Percentiles rank a stretch among this genome's conserved stretches.
Conservation (phyloP, 2,329 filamentous ascomycete genomes). For the Waltergamsia citrina region DNA sequence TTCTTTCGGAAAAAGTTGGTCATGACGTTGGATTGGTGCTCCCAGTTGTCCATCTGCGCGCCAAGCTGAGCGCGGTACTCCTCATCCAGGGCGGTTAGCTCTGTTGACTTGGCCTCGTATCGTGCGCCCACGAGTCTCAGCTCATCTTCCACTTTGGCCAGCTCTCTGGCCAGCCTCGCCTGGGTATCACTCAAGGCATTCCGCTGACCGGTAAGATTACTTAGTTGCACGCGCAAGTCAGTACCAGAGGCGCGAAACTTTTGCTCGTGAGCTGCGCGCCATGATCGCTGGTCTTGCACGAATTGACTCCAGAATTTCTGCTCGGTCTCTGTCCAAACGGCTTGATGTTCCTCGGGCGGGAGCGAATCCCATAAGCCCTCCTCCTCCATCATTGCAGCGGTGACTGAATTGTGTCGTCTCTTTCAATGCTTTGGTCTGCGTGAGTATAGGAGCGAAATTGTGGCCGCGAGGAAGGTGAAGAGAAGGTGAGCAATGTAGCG, state of each 20-base stretch:
- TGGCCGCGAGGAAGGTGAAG: too few species aligned
- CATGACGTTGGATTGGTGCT: constrained; percentile 19
- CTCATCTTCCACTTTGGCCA: constrained; percentile 25
- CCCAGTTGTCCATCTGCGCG: constrained; percentile 15
- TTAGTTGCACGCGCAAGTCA: constrained; percentile 17
- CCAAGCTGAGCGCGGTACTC: constrained; percentile 19
- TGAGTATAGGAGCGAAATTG: too few species aligned
- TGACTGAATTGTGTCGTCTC: background rate
- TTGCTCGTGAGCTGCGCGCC: constrained; percentile 13
- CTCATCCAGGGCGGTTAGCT: constrained; percentile 20
- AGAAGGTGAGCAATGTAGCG: too few species aligned
- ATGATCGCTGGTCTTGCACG: constrained; percentile 12
- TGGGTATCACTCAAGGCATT: constrained; percentile 16
- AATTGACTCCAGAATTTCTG: constrained; percentile 22
- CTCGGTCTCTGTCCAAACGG: constrained; percentile 25
- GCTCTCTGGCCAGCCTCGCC: constrained; percentile 16
- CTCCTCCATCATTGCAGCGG: constrained; percentile 7
- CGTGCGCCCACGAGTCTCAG: constrained; percentile 19
- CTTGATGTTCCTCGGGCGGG: constrained; percentile 18
- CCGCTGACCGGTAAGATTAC: constrained; percentile 16
- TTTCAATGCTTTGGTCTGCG: too few species aligned
- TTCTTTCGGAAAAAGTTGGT: constrained; percentile 21
- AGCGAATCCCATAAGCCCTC: constrained; percentile 17
- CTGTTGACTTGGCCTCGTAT: constrained; percentile 21
- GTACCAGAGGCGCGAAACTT: constrained; percentile 12